Percentiles rank a stretch among this genome's conserved stretches.
These are phyloP conservation scores for Blastobotrys proliferans DNA, from an alignment of 1,139 yeast species.

Conservation along the genomic window DNA sequence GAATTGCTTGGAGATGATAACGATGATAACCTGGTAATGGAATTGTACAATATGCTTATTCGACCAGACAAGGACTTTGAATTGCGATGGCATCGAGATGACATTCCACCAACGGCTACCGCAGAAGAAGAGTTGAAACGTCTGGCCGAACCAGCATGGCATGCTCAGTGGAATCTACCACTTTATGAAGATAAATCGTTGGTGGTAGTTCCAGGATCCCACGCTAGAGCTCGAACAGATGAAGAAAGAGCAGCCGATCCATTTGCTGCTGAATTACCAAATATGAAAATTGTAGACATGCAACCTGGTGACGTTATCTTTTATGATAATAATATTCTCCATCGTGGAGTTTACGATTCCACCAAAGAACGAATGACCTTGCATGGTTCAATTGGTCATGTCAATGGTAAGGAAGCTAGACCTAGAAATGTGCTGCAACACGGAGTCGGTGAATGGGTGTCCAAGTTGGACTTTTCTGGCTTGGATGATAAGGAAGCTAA, in stretches of 20 bases:
- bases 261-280: constrained; percentile 36
- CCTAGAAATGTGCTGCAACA: constrained; percentile 54
- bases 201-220: constrained; percentile 52
- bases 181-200: constrained; percentile 48
- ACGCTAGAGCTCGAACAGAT: constrained; percentile 44
- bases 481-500: constrained; percentile 8
- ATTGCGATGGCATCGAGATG: constrained; percentile 56
- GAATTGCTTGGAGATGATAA: constrained; percentile 40
- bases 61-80: constrained; percentile 55
- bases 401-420: constrained; percentile 42
- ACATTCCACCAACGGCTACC: constrained; percentile 48
- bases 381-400: constrained; percentile 55
- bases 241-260: constrained; percentile 43
- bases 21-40: constrained; percentile 44
- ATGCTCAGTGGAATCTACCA: constrained; percentile 54
- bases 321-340: constrained; percentile 52
- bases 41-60: constrained; percentile 53
- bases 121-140: constrained; percentile 46
- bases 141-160: constrained; percentile 45
- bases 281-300: constrained; percentile 44
- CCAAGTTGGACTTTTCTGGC: constrained; percentile 12
- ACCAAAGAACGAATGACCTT: constrained; percentile 44
- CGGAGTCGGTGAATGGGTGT: constrained; percentile 50
- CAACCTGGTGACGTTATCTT: constrained; percentile 54
- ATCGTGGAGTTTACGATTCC: constrained; percentile 47